Conservation (phyloP, 768 basidiomycete genomes). For the Pluteus cervinus region DNA sequence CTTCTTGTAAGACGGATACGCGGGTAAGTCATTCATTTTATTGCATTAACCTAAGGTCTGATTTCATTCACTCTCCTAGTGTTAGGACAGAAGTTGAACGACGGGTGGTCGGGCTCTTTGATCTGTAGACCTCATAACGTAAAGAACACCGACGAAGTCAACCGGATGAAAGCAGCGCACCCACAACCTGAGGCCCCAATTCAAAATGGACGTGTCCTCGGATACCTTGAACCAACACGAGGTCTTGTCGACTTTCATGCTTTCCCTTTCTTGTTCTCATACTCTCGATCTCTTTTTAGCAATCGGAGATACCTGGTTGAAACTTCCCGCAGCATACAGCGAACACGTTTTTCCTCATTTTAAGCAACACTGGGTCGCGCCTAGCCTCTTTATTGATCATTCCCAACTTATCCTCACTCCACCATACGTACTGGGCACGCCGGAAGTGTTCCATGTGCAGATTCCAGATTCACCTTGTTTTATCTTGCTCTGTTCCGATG, state of each 20-base stretch:
- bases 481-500: conserved; percentile 38
- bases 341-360: too few relatives aligned
- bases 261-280: neutral
- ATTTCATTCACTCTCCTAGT: conserved; percentile 3
- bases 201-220: conserved; percentile 41
- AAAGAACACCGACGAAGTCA: conserved; percentile 33
- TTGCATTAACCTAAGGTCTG: too few relatives aligned
- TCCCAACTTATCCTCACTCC: conserved; percentile 30
- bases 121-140: conserved; percentile 39
- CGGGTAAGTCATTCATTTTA: too few relatives aligned
- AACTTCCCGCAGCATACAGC: conserved; percentile 36
- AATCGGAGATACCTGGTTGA: conserved; percentile 40
- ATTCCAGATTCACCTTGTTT: conserved; percentile 24
- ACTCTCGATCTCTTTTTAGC: conserved; percentile 20
- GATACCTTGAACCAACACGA: conserved; percentile 52
- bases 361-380: conserved; percentile 23
- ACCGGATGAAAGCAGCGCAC: conserved; percentile 42
- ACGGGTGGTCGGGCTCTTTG: conserved; percentile 35
- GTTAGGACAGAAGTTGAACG: too few relatives aligned
- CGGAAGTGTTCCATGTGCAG: conserved; percentile 32
- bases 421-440: conserved; percentile 37
- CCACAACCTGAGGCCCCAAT: conserved; percentile 42
- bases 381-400: conserved; percentile 24
- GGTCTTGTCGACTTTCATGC: conserved; percentile 26
- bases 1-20: too few relatives aligned